These are phyloP conservation scores for Psophocarpus tetragonolobus DNA, from an alignment of 306 rosid genomes.

Conservation along the genomic window DNA sequence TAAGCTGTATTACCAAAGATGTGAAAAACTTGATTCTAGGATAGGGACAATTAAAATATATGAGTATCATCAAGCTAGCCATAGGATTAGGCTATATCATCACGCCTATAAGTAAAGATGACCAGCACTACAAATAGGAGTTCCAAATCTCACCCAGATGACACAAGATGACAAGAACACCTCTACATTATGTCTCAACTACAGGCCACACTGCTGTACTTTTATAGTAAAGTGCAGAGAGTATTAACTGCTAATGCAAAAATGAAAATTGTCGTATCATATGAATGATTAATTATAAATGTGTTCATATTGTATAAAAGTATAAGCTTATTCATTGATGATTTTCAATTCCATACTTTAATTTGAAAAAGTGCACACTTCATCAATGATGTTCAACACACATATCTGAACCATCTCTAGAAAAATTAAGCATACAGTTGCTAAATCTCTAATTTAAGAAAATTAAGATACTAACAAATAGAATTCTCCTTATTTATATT, in stretches of 20 bases:
- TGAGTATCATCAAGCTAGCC: neutral
- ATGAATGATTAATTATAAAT: neutral
- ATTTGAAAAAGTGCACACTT: neutral
- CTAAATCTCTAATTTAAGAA: neutral
- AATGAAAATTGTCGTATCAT: neutral
- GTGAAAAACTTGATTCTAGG: too few relatives aligned
- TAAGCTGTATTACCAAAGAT: neutral
- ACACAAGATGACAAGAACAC: neutral
- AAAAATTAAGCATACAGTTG: neutral
- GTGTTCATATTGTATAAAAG: neutral
- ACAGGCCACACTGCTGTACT: neutral
- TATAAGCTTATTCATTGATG: neutral
- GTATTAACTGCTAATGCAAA: neutral
- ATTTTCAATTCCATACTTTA: neutral
- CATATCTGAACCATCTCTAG: slow-evolving; percentile 5
- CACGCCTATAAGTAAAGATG: neutral
- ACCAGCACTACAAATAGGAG: neutral
- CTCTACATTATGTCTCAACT: neutral
- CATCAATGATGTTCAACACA: neutral
- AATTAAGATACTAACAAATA: neutral
- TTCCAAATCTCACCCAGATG: neutral
- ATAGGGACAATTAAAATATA: neutral
- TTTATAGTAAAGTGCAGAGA: neutral
- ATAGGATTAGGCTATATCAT: neutral
- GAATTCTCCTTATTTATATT: neutral